These are phyloP conservation scores for Paraglomus brasilianum DNA, from an alignment of 192 early-diverging fungal genomes.

Conservation along the genomic window DNA sequence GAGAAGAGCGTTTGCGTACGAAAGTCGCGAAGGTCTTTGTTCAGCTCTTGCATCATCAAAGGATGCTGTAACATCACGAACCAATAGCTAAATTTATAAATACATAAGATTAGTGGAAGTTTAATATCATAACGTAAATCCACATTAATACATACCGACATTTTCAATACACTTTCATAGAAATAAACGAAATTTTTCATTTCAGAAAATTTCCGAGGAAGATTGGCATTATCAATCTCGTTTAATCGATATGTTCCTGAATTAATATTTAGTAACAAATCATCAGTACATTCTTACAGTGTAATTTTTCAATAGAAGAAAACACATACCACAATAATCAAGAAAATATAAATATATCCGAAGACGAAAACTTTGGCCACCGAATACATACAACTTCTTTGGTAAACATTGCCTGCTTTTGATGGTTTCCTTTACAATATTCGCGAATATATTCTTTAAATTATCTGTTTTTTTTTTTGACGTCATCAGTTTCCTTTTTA, in stretches of 20 bases:
- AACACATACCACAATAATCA: conserved; percentile 34
- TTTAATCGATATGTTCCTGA: conserved; percentile 31
- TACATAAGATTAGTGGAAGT: conserved; percentile 27
- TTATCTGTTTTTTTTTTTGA: conserved; percentile 28
- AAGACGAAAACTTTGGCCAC: conserved; percentile 32
- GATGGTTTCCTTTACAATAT: conserved; percentile 33
- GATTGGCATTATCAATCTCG: conserved; percentile 31
- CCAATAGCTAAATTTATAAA: conserved; percentile 35
- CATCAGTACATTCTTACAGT: conserved; percentile 28
- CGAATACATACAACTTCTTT: conserved; percentile 28
- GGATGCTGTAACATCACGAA: conserved; percentile 32
- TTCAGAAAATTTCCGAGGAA: conserved; percentile 34
- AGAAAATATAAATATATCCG: conserved; percentile 33
- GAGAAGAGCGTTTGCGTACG: conserved; percentile 14
- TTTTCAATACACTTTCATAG: conserved; percentile 35
- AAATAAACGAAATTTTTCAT: conserved; percentile 31
- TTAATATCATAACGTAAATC: conserved; percentile 29
- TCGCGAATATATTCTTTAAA: conserved; percentile 33
- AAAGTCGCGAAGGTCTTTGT: conserved; percentile 29
- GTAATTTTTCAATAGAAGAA: conserved; percentile 27
- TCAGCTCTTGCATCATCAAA: conserved; percentile 32
- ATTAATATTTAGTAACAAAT: conserved; percentile 32
- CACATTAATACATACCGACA: conserved; percentile 26
- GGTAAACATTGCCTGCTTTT: conserved; percentile 28
- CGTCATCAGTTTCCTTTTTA: conserved; percentile 24